Evolutionary conservation across 306 rosid genomes (phyloP).

Genomic region (Quillaja saponaria): DNA sequence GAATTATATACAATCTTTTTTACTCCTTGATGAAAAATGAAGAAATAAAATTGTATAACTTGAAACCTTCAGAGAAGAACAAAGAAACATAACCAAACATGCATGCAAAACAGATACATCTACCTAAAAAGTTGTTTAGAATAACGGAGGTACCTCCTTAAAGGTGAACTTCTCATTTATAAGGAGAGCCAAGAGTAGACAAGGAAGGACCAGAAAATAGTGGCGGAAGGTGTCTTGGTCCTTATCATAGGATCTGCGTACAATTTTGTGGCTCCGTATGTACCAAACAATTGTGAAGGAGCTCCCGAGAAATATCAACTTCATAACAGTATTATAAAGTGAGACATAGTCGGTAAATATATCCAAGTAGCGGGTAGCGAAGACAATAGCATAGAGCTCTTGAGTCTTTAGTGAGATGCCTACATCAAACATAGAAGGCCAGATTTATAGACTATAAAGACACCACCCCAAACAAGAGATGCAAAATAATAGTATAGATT

Average conservation of each 20-base stretch:
- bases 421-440: conserved; percentile 32
- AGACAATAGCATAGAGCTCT: conserved; percentile 85
- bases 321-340: conserved; percentile 73
- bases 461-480: neutral
- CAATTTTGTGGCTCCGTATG: conserved; percentile 73
- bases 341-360: conserved; percentile 60
- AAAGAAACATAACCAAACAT: conserved; percentile 14
- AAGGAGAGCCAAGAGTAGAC: conserved; percentile 66
- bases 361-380: conserved; percentile 79
- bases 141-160: conserved; percentile 51
- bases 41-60: neutral
- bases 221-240: conserved; percentile 89
- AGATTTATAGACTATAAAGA: conserved; percentile 7
- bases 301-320: conserved; percentile 85
- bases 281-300: conserved; percentile 92
- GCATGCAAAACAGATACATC: conserved; percentile 11
- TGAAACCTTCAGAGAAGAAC: neutral
- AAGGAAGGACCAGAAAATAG: conserved; percentile 64
- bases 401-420: conserved; percentile 90
- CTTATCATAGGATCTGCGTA: conserved; percentile 82
- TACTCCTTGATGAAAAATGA: neutral
- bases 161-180: conserved; percentile 76
- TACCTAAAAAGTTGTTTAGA: neutral
- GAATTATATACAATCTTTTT: neutral
- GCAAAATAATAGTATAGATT: neutral